phyloP scores from a whole-genome alignment of 306 rosid genomes.

The Boehmeria nivea region DNA sequence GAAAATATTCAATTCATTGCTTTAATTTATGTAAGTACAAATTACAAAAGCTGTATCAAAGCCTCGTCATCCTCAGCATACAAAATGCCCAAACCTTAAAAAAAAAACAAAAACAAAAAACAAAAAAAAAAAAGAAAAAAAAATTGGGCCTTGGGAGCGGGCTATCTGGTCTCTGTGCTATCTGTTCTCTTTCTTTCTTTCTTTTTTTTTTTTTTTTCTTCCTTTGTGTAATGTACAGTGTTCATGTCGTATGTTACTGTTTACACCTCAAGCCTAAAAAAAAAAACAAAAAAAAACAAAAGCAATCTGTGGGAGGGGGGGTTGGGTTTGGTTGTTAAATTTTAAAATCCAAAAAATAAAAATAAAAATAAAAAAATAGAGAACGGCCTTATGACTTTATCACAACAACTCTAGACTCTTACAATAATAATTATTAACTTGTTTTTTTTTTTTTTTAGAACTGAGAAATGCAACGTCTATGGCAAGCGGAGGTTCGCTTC shows the following conservation, averaged over 20 bases:
- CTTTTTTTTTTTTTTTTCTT: conserved; percentile 7
- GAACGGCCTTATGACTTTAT: too few species aligned
- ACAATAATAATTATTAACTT: too few species aligned
- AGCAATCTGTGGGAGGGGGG: too few species aligned
- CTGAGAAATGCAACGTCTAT: conserved; percentile 81
- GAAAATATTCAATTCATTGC: conserved; percentile 3
- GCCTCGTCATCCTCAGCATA: conserved; percentile 66
- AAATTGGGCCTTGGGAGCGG: conserved; percentile 73
- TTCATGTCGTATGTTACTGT: background rate
- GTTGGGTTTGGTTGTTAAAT: too few species aligned
- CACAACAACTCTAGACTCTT: too few species aligned
- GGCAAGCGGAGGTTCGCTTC: conserved; percentile 49
- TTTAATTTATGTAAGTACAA: background rate
- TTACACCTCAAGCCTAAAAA: conserved; percentile 19
- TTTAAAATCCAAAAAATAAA: too few species aligned
- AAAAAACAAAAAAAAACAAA: conserved; percentile 7
- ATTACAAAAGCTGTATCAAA: conserved; percentile 20
- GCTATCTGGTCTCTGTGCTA: conserved; percentile 37
- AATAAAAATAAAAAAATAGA: too few species aligned
- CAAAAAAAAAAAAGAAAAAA: background rate
- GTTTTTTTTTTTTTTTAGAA: conserved; percentile 31
- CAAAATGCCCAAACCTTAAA: conserved; percentile 53
- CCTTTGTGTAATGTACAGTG: conserved; percentile 25
- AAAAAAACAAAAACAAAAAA: background rate
- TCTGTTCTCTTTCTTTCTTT: too few species aligned